A percentile compares a stretch with the other conserved stretches of the same genome.
These are phyloP conservation scores for Xylaria sp. DNA, from an alignment of 2,329 filamentous ascomycete species.

Conservation along the genomic window DNA sequence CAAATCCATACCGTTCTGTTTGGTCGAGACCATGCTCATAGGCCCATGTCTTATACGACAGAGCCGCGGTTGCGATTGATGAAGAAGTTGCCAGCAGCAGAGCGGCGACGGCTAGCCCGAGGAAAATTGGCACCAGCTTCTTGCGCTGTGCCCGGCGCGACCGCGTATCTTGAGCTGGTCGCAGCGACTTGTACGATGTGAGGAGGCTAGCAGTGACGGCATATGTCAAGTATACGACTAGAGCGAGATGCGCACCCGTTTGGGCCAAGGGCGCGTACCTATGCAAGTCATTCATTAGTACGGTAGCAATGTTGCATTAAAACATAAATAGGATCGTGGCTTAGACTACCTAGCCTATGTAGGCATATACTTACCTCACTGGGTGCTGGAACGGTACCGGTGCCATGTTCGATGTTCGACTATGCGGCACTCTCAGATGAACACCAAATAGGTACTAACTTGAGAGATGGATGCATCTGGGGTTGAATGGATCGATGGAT, in stretches of 20 bases:
- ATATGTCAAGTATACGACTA: conserved; percentile 38
- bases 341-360: too few species aligned
- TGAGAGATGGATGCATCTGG: not conserved
- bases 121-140: conserved; percentile 40
- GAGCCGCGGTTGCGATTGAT: conserved; percentile 31
- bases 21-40: conserved; percentile 40
- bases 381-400: conserved; percentile 35
- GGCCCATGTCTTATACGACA: conserved; percentile 46
- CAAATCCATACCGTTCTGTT: conserved; percentile 32
- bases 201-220: conserved; percentile 39
- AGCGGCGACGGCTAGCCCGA: conserved; percentile 36
- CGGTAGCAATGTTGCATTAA: not conserved
- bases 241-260: conserved; percentile 33
- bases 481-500: not conserved
- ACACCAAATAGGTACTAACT: conserved; percentile 1
- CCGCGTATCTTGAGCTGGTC: conserved; percentile 42
- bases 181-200: conserved; percentile 39
- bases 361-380: conserved; percentile 33
- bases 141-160: conserved; percentile 38
- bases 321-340: not conserved
- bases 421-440: not conserved
- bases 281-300: conserved; percentile 7
- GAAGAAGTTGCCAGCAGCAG: conserved; percentile 37
- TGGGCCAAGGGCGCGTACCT: conserved; percentile 40
- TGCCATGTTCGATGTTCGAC: conserved; percentile 28